phyloP scores from a whole-genome alignment of 192 early-diverging fungal genomes.

The Gigaspora rosea region DNA sequence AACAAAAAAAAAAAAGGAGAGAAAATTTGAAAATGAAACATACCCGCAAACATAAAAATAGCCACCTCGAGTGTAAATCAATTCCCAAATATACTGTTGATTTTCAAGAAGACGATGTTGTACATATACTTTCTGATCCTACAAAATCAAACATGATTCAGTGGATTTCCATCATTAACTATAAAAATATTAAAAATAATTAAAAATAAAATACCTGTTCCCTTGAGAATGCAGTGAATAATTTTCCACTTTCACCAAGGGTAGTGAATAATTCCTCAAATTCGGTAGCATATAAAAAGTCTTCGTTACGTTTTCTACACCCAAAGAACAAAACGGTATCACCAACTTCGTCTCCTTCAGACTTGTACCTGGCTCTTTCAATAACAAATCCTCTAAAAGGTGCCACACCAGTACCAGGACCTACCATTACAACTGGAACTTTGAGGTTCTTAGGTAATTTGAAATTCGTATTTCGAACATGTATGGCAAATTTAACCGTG shows the following conservation, averaged over 20 bases:
- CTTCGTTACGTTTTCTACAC: constrained; percentile 81
- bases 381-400: constrained; percentile 96
- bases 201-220: constrained; percentile 50
- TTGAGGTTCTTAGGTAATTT: constrained; percentile 80
- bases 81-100: constrained; percentile 75
- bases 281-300: constrained; percentile 91
- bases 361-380: constrained; percentile 75
- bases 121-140: constrained; percentile 88
- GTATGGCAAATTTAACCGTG: constrained; percentile 71
- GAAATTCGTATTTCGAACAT: constrained; percentile 89
- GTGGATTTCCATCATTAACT: not conserved
- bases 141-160: not conserved
- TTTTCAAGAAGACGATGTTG: constrained; percentile 85
- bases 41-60: constrained; percentile 85
- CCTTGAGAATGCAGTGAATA: constrained; percentile 92
- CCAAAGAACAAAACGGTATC: constrained; percentile 93
- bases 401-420: constrained; percentile 98
- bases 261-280: constrained; percentile 68
- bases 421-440: constrained; percentile 93
- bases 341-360: constrained; percentile 70
- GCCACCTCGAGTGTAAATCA: constrained; percentile 72
- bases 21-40: not conserved
- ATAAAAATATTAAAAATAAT: too few relatives aligned
- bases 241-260: constrained; percentile 54
- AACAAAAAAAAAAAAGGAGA: not conserved